A percentile compares a stretch with the other conserved stretches of the same genome.
These are phyloP conservation scores for Penicillium sp. DNA, from an alignment of 2,329 filamentous ascomycete species.

Conservation along the genomic window DNA sequence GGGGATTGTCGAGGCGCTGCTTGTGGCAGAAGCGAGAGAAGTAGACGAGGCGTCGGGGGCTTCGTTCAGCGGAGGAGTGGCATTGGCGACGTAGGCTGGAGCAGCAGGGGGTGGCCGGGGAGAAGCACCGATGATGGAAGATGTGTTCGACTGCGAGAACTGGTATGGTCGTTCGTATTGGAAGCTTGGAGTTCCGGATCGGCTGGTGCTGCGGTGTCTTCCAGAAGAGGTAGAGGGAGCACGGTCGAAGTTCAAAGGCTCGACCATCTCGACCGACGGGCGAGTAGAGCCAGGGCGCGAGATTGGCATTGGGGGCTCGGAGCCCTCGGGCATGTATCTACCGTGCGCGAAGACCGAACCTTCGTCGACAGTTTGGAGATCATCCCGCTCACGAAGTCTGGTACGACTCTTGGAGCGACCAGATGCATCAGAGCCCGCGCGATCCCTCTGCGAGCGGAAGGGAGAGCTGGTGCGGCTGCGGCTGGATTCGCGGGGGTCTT, in stretches of 20 bases:
- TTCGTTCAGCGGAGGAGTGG: slow-evolving; percentile 56
- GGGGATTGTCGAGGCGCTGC: slow-evolving; percentile 22
- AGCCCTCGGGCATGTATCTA: slow-evolving; percentile 28
- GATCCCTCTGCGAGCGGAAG: slow-evolving; percentile 48
- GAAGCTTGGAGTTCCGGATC: slow-evolving; percentile 36
- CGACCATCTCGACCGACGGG: slow-evolving; percentile 38
- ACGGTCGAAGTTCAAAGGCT: slow-evolving; percentile 35
- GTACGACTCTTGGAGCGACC: slow-evolving; percentile 58
- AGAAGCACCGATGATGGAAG: slow-evolving; percentile 40
- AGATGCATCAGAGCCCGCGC: slow-evolving; percentile 57
- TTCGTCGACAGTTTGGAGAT: slow-evolving; percentile 55
- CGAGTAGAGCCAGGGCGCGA: slow-evolving; percentile 39
- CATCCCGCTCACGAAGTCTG: slow-evolving; percentile 56
- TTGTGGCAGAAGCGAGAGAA: slow-evolving; percentile 26
- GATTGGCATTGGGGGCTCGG: slow-evolving; percentile 23
- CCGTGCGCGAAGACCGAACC: slow-evolving; percentile 38
- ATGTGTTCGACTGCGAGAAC: slow-evolving; percentile 27
- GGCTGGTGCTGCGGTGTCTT: slow-evolving; percentile 42
- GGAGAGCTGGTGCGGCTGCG: slow-evolving; percentile 40
- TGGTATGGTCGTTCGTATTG: slow-evolving; percentile 37
- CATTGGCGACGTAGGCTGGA: slow-evolving; percentile 51
- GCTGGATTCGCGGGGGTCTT: slow-evolving; percentile 38
- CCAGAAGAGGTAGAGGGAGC: slow-evolving; percentile 43
- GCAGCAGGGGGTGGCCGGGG: slow-evolving; percentile 49
- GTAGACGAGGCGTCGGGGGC: slow-evolving; percentile 46